These are phyloP conservation scores for Neurospora tetraspora DNA, from an alignment of 495 filamentous ascomycete genomes.

Conservation along the genomic window DNA sequence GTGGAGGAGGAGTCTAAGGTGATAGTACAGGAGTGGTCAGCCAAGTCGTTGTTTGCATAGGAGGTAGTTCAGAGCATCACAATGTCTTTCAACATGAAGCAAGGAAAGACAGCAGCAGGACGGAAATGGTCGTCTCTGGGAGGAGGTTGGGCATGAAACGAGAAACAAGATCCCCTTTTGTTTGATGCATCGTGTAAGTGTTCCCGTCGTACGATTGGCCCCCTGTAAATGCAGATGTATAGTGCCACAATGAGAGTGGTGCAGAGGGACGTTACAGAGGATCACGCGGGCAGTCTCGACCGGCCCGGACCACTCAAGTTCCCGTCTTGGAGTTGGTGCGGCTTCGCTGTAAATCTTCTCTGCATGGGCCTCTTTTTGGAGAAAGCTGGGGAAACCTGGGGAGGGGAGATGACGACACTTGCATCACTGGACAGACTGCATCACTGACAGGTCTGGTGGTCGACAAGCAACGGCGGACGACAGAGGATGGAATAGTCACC, in stretches of 20 bases:
- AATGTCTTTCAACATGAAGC: too few species aligned
- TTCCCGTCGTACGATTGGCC: not conserved
- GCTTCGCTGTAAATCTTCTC: too few species aligned
- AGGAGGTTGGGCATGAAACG: not conserved
- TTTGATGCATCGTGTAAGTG: not conserved
- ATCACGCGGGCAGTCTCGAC: not conserved
- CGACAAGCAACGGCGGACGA: not conserved
- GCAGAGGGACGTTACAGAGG: not conserved
- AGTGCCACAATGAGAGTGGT: not conserved
- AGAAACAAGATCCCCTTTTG: not conserved
- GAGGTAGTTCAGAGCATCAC: not conserved
- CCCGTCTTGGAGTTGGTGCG: slow-evolving; percentile 13
- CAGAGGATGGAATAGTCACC: not conserved
- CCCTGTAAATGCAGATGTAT: not conserved
- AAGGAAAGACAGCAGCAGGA: not conserved
- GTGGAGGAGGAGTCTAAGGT: not conserved
- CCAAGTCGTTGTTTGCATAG: not conserved
- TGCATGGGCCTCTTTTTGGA: not conserved
- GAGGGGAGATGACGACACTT: not conserved
- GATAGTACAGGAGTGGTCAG: slow-evolving; percentile 12
- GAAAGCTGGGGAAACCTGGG: not conserved
- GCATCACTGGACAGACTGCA: too few species aligned
- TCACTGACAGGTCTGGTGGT: not conserved
- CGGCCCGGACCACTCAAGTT: not conserved
- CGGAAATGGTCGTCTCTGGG: not conserved